A percentile compares a stretch with the other conserved stretches of the same genome.
These are phyloP conservation scores for Abelmoschus esculentus DNA, from an alignment of 345 rosid genomes.

Conservation along the genomic window DNA sequence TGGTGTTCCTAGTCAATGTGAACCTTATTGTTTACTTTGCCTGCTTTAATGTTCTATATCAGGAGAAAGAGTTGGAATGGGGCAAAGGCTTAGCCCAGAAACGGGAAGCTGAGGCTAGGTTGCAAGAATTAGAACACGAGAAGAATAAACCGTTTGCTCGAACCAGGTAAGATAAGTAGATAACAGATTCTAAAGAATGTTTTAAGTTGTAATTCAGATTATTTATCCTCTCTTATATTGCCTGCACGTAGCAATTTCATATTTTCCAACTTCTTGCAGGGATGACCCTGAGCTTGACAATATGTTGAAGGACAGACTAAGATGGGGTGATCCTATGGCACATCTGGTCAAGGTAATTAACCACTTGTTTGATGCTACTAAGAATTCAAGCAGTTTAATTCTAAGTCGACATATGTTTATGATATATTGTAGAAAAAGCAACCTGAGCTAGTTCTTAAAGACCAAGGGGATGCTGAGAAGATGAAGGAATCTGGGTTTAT, in stretches of 20 bases:
- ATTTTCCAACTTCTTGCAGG: slow-evolving; percentile 28
- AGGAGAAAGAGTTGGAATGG: slow-evolving; percentile 91
- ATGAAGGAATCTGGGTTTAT: slow-evolving; percentile 91
- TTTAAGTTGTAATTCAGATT: not conserved
- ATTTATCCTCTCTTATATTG: not conserved
- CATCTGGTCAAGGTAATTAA: slow-evolving; percentile 77
- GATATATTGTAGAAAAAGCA: slow-evolving; percentile 48
- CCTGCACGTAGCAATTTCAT: not conserved
- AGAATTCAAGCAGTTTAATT: not conserved
- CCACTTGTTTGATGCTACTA: not conserved
- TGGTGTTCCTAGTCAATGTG: not conserved
- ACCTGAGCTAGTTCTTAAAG: slow-evolving; percentile 36
- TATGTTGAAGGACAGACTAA: slow-evolving; percentile 57
- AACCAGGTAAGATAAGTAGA: slow-evolving; percentile 53
- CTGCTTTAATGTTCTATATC: slow-evolving; percentile 5
- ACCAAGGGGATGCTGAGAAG: slow-evolving; percentile 75
- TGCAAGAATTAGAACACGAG: slow-evolving; percentile 68
- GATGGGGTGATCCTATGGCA: slow-evolving; percentile 98
- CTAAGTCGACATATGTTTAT: slow-evolving; percentile 4
- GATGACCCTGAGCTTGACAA: slow-evolving; percentile 86
- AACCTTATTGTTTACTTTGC: not conserved
- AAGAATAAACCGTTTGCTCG: slow-evolving; percentile 89
- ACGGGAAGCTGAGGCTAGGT: slow-evolving; percentile 70
- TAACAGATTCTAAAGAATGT: not conserved
- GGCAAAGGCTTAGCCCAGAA: slow-evolving; percentile 96